A percentile compares a stretch with the other conserved stretches of the same genome.
These are phyloP conservation scores for Solanum gracilifrons DNA, from an alignment of 257 asterid species.

Conservation along the genomic window DNA sequence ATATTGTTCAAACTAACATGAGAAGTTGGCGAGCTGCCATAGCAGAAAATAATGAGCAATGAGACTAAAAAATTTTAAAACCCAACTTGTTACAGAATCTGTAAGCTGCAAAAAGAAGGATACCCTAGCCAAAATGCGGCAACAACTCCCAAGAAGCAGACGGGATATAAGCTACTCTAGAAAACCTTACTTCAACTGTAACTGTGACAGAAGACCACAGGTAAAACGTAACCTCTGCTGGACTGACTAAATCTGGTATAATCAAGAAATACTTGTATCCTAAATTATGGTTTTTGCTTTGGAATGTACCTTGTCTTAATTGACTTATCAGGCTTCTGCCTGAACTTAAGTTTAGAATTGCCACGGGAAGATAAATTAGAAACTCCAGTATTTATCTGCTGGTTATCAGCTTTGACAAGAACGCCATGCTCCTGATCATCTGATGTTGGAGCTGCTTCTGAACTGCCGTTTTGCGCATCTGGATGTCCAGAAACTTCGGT, in stretches of 20 bases:
- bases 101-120: constrained; percentile 5
- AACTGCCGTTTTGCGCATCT: constrained; percentile 8
- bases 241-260: neutral
- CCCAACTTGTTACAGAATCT: constrained; percentile 11
- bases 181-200: constrained; percentile 10
- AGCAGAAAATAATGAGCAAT: neutral
- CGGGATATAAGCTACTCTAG: neutral
- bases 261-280: neutral
- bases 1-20: neutral
- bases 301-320: constrained; percentile 45
- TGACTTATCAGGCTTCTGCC: constrained; percentile 35
- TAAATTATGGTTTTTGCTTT: constrained; percentile 17
- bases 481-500: constrained; percentile 23
- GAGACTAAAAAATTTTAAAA: neutral
- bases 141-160: neutral
- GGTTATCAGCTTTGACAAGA: constrained; percentile 17
- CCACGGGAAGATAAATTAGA: neutral
- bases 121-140: constrained; percentile 2
- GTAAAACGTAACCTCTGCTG: constrained; percentile 50
- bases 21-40: neutral
- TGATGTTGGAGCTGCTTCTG: constrained; percentile 11
- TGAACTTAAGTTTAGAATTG: constrained; percentile 16
- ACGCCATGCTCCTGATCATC: constrained; percentile 5
- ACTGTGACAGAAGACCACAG: constrained; percentile 35
- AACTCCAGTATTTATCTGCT: constrained; percentile 1